phyloP scores from a whole-genome alignment of 495 filamentous ascomycete genomes.

The Hypoxylon fuscum region DNA sequence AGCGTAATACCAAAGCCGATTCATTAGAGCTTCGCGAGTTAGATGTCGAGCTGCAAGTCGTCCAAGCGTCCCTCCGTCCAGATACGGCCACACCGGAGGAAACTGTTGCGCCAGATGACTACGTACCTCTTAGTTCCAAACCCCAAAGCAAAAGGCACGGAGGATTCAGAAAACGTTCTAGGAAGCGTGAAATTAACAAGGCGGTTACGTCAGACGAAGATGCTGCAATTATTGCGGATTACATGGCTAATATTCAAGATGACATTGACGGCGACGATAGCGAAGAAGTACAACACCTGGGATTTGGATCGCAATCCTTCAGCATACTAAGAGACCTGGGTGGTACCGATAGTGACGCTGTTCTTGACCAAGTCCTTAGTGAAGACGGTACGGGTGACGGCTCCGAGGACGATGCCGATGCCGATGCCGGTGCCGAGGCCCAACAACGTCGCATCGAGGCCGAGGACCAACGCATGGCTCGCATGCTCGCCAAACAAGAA shows the following conservation, averaged over 20 bases:
- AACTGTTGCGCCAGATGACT: slow-evolving; percentile 6
- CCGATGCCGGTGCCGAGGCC: slow-evolving; percentile 35
- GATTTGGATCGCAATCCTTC: slow-evolving; percentile 35
- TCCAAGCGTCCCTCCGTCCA: slow-evolving; percentile 18
- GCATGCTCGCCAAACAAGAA: slow-evolving; percentile 70
- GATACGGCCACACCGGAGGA: slow-evolving; percentile 1
- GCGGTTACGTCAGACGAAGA: slow-evolving; percentile 50
- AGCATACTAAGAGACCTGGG: slow-evolving; percentile 58
- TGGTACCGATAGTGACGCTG: slow-evolving; percentile 51
- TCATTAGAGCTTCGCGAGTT: slow-evolving; percentile 26
- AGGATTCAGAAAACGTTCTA: background rate
- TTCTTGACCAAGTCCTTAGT: slow-evolving; percentile 28
- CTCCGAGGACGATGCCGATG: slow-evolving; percentile 38
- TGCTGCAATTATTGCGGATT: slow-evolving; percentile 72
- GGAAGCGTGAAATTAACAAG: slow-evolving; percentile 6
- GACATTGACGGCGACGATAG: slow-evolving; percentile 49
- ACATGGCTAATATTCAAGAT: slow-evolving; percentile 74
- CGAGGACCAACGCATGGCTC: slow-evolving; percentile 67
- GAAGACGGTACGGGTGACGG: slow-evolving; percentile 28
- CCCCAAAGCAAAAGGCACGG: background rate
- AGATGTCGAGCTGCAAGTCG: slow-evolving; percentile 16
- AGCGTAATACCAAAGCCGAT: slow-evolving; percentile 14
- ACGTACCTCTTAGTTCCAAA: slow-evolving; percentile 27
- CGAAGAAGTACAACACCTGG: slow-evolving; percentile 18
- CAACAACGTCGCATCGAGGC: slow-evolving; percentile 45